Conservation (phyloP, 108 stramenopile species). For the Cyclotella atomus region DNA sequence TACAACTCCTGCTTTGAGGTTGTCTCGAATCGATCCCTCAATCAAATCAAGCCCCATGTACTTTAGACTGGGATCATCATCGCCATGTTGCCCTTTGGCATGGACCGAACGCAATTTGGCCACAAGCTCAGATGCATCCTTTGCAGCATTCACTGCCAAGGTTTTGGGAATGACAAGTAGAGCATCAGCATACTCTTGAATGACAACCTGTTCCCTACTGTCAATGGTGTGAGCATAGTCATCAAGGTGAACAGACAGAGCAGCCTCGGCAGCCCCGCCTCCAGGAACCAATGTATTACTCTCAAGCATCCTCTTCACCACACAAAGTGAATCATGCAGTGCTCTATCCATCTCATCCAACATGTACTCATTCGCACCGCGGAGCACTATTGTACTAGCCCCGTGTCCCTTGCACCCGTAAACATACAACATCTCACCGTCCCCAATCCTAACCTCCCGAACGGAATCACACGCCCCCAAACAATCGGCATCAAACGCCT, state of each 20-base stretch:
- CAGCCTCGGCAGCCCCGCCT: slow-evolving; percentile 98
- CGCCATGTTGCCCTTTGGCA: slow-evolving; percentile 70
- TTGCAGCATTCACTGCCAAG: slow-evolving; percentile 97
- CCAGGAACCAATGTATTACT: slow-evolving; percentile 96
- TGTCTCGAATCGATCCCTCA: slow-evolving; percentile 89
- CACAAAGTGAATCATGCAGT: slow-evolving; percentile 97
- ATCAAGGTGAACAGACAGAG: slow-evolving; percentile 94
- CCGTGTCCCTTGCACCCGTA: slow-evolving; percentile 87
- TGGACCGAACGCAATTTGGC: slow-evolving; percentile 94
- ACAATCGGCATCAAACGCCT: slow-evolving; percentile 91
- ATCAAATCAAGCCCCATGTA: slow-evolving; percentile 92
- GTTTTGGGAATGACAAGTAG: slow-evolving; percentile 98
- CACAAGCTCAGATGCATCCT: slow-evolving; percentile 98
- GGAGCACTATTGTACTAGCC: slow-evolving; percentile 95
- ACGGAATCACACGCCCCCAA: slow-evolving; percentile 93
- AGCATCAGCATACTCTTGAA: slow-evolving; percentile 98
- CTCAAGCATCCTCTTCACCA: slow-evolving; percentile 98
- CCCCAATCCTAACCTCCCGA: slow-evolving; percentile 95
- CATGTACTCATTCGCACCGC: slow-evolving; percentile 99
- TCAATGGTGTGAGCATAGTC: slow-evolving; percentile 93
- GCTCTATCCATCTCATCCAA: slow-evolving; percentile 99
- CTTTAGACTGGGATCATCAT: slow-evolving; percentile 59
- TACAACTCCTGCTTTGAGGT: slow-evolving; percentile 95
- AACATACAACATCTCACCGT: slow-evolving; percentile 98
- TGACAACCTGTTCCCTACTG: slow-evolving; percentile 97